These are phyloP conservation scores for Ceratocystis huliohia DNA, from an alignment of 2,329 filamentous ascomycete species.

Conservation along the genomic window DNA sequence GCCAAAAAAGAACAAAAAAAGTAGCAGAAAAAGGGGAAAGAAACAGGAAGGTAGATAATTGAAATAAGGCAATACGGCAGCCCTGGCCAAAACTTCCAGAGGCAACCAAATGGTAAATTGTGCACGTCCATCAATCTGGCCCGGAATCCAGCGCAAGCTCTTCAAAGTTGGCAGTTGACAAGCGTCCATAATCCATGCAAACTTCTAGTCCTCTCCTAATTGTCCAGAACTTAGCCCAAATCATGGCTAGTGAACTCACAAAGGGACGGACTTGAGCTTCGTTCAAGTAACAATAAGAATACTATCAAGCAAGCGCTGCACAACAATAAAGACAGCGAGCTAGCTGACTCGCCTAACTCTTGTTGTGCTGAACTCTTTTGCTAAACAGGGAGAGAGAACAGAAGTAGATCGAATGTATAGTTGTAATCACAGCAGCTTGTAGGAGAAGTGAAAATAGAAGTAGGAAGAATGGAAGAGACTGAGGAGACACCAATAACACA, in stretches of 20 bases:
- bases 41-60: constrained; percentile 21
- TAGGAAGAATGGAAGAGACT: no score
- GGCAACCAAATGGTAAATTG: not conserved
- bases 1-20: constrained; percentile 18
- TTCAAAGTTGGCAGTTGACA: not conserved
- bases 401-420: no score
- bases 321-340: no score
- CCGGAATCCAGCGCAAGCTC: not conserved
- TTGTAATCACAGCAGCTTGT: no score
- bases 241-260: not conserved
- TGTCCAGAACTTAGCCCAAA: not conserved
- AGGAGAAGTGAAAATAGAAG: no score
- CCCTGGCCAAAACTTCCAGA: not conserved
- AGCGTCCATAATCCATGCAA: not conserved
- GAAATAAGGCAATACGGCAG: no score
- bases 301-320: no score
- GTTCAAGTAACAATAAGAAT: not conserved
- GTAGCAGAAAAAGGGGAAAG: constrained; percentile 24
- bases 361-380: no score
- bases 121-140: not conserved
- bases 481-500: not conserved
- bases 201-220: not conserved
- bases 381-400: no score
- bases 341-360: no score
- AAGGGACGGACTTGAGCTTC: not conserved